Percentiles rank a stretch among this genome's conserved stretches.
phyloP scores from a whole-genome alignment of 768 basidiomycete genomes.

The Paxillus ammoniavirescens region DNA sequence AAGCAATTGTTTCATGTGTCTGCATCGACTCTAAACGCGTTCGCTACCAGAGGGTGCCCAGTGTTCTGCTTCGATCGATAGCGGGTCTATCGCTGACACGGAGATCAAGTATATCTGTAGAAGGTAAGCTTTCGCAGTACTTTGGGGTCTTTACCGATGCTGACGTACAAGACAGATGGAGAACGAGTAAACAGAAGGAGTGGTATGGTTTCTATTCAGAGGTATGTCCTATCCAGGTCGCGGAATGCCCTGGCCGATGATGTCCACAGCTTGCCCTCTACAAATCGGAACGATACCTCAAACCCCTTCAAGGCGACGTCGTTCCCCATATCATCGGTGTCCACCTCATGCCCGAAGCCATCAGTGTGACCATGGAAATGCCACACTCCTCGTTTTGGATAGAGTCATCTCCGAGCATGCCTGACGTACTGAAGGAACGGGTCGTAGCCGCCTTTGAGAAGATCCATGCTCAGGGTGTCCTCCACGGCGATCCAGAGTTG shows the following conservation, averaged over 20 bases:
- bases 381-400: slow-evolving; percentile 63
- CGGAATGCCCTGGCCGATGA: slow-evolving; percentile 5
- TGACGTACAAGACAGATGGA: slow-evolving; percentile 30
- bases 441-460: slow-evolving; percentile 50
- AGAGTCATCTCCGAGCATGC: slow-evolving; percentile 58
- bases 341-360: slow-evolving; percentile 36
- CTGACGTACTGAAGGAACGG: slow-evolving; percentile 48
- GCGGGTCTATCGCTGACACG: slow-evolving; percentile 26
- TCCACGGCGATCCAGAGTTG: slow-evolving; percentile 47
- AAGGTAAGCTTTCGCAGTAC: slow-evolving; percentile 25
- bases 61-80: slow-evolving; percentile 38
- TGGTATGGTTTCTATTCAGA: slow-evolving; percentile 43
- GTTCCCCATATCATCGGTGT: slow-evolving; percentile 55
- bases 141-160: not conserved
- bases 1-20: slow-evolving; percentile 1
- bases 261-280: slow-evolving; percentile 49
- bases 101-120: slow-evolving; percentile 36
- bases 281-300: slow-evolving; percentile 44
- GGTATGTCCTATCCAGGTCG: slow-evolving; percentile 22
- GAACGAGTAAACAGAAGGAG: slow-evolving; percentile 25
- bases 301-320: slow-evolving; percentile 49
- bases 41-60: slow-evolving; percentile 32
- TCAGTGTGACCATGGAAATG: slow-evolving; percentile 48
- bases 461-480: slow-evolving; percentile 46
- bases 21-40: slow-evolving; percentile 2